These are phyloP conservation scores for Cutaneotrichosporon mucoides DNA, from an alignment of 1,284 basidiomycete species.

Conservation along the genomic window DNA sequence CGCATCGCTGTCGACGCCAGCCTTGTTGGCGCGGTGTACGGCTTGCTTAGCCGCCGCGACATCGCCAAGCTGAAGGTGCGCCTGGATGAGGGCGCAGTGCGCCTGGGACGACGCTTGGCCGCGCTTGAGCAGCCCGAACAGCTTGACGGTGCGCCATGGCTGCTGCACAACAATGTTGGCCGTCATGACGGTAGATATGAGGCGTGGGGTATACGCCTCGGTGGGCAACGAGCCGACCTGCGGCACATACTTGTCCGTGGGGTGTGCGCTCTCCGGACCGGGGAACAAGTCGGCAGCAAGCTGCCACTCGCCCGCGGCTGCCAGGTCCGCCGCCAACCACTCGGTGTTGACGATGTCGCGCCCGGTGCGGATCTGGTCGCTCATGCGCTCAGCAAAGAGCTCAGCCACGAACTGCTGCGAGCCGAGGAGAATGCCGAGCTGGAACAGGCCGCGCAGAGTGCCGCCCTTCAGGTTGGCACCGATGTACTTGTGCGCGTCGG, in stretches of 20 bases:
- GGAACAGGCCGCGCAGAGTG: slow-evolving; percentile 13
- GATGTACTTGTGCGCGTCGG: not conserved
- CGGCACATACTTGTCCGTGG: not conserved
- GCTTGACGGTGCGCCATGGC: slow-evolving; percentile 21
- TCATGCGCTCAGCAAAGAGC: slow-evolving; percentile 18
- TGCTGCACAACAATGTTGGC: slow-evolving; percentile 27
- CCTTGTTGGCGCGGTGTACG: not conserved
- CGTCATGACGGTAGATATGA: slow-evolving; percentile 24
- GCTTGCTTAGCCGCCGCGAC: slow-evolving; percentile 7
- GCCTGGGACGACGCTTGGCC: not conserved
- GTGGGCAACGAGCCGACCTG: slow-evolving; percentile 13
- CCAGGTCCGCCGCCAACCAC: slow-evolving; percentile 20
- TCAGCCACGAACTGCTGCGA: slow-evolving; percentile 9
- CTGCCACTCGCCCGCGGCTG: slow-evolving; percentile 18
- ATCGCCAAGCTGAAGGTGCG: slow-evolving; percentile 31
- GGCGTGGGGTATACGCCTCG: slow-evolving; percentile 15
- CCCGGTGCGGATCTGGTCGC: slow-evolving; percentile 5
- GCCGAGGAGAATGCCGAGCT: slow-evolving; percentile 11
- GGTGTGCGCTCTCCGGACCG: not conserved
- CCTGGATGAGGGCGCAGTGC: slow-evolving; percentile 23
- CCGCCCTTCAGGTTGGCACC: slow-evolving; percentile 7
- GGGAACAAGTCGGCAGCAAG: slow-evolving; percentile 20
- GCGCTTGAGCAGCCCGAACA: slow-evolving; percentile 19
- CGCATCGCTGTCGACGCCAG: not conserved
- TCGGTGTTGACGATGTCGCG: slow-evolving; percentile 14